Conservation (phyloP, 148 eudicot genomes). For the Beta vulgaris region DNA sequence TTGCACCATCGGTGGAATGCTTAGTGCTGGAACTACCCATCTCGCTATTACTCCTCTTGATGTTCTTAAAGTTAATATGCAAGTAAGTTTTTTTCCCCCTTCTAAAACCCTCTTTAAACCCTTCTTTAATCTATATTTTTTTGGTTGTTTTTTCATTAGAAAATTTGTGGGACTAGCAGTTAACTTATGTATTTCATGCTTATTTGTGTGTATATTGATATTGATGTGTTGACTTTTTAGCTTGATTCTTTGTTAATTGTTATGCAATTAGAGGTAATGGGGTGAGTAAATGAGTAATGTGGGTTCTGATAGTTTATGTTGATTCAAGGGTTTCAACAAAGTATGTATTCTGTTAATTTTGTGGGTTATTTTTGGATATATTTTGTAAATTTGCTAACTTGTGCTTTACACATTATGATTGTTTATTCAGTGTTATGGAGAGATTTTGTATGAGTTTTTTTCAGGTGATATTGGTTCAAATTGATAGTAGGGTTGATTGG, state of each 20-base stretch:
- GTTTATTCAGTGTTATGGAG: too few relatives aligned
- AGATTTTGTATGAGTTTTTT: neutral
- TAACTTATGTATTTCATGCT: neutral
- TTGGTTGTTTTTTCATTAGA: neutral
- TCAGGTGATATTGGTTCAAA: neutral
- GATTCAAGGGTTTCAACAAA: neutral
- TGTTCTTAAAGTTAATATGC: constrained; percentile 97
- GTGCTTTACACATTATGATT: too few relatives aligned
- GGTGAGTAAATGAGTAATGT: neutral
- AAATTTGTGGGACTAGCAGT: neutral
- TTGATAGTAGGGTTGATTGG: neutral
- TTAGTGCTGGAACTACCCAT: constrained; percentile 88
- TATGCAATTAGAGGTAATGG: constrained; percentile 2
- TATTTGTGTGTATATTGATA: neutral
- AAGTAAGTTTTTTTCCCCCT: constrained; percentile 42
- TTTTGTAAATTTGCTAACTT: too few relatives aligned
- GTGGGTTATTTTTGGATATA: neutral
- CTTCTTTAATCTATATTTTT: neutral
- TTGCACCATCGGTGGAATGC: constrained; percentile 79
- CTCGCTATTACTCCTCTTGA: constrained; percentile 89
- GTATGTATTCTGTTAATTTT: neutral
- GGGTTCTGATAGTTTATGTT: neutral
- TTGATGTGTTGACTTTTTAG: constrained; percentile 11
- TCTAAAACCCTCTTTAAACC: constrained; percentile 31
- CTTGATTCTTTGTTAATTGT: neutral